Conservation (phyloP, 106 monocot species). For the Dioscorea zingiberensis region DNA sequence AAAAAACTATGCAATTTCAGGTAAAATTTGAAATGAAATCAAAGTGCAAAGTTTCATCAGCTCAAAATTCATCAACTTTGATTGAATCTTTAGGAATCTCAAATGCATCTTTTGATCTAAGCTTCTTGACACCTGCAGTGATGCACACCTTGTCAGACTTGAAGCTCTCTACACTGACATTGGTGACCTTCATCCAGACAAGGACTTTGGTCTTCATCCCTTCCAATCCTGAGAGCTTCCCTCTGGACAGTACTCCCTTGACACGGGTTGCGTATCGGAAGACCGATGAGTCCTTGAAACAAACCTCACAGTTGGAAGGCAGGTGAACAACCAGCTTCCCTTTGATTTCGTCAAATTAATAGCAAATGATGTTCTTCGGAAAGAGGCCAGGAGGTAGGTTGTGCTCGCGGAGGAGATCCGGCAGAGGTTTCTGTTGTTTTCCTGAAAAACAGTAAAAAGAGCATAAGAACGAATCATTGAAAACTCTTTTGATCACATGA, state of each 20-base stretch:
- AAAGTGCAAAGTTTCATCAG: background rate
- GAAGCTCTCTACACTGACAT: slow-evolving; percentile 63
- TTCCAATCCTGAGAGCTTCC: slow-evolving; percentile 81
- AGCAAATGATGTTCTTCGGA: slow-evolving; percentile 80
- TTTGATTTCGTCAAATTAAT: slow-evolving; percentile 69
- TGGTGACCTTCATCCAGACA: slow-evolving; percentile 93
- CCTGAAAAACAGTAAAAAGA: slow-evolving; percentile 37
- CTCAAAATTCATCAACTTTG: slow-evolving; percentile 65
- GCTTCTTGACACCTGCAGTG: slow-evolving; percentile 88
- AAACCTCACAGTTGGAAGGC: slow-evolving; percentile 58
- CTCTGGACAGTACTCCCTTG: slow-evolving; percentile 66
- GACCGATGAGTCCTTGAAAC: slow-evolving; percentile 89
- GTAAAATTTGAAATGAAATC: no score
- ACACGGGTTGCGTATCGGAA: slow-evolving; percentile 71
- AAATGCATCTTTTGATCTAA: slow-evolving; percentile 75
- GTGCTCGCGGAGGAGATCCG: slow-evolving; percentile 84
- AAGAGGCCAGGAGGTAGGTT: slow-evolving; percentile 83
- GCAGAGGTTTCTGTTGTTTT: slow-evolving; percentile 58
- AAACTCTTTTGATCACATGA: no score
- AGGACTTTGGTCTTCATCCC: slow-evolving; percentile 95
- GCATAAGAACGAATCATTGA: no score
- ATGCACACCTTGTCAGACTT: slow-evolving; percentile 86
- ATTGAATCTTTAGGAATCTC: slow-evolving; percentile 74
- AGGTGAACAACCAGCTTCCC: slow-evolving; percentile 80
- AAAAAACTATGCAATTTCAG: no score